Conservation (phyloP, 2,329 filamentous ascomycete species). For the Ceratocystis huliohia region DNA sequence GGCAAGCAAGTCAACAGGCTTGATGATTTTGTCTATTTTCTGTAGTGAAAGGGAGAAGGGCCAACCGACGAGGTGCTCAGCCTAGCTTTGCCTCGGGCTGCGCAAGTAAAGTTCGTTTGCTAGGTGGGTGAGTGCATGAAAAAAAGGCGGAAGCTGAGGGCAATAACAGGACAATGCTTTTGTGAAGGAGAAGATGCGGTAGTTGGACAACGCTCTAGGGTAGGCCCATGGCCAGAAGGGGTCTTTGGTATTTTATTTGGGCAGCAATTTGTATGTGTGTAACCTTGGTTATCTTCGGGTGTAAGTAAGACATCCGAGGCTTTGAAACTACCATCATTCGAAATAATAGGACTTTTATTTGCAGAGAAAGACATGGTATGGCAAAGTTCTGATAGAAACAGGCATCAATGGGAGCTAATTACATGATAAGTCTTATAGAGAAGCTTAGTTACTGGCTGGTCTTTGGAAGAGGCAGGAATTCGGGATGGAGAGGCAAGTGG, state of each 20-base stretch:
- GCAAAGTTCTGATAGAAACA: too few relatives aligned
- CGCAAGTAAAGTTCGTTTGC: neutral
- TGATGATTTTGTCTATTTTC: neutral
- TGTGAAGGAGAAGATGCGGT: neutral
- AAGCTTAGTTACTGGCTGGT: too few relatives aligned
- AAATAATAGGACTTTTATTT: too few relatives aligned
- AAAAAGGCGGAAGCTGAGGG: neutral
- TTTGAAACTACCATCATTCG: neutral
- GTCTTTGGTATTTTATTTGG: neutral
- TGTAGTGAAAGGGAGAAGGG: neutral
- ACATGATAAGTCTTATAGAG: too few relatives aligned
- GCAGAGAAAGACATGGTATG: too few relatives aligned
- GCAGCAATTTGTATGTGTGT: neutral
- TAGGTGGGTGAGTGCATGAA: neutral
- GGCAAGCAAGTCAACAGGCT: neutral
- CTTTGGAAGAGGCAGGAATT: too few relatives aligned
- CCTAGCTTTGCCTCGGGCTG: neutral
- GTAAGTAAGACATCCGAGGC: neutral
- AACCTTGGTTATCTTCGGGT: neutral
- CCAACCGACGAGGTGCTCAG: neutral
- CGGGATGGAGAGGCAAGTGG: too few relatives aligned
- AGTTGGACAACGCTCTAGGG: neutral
- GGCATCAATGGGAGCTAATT: too few relatives aligned
- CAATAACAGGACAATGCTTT: neutral
- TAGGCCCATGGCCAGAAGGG: too few relatives aligned